Evolutionary conservation across 2,329 filamentous ascomycete genomes (phyloP).

Genomic region (Cladosporium sphaerospermum): DNA sequence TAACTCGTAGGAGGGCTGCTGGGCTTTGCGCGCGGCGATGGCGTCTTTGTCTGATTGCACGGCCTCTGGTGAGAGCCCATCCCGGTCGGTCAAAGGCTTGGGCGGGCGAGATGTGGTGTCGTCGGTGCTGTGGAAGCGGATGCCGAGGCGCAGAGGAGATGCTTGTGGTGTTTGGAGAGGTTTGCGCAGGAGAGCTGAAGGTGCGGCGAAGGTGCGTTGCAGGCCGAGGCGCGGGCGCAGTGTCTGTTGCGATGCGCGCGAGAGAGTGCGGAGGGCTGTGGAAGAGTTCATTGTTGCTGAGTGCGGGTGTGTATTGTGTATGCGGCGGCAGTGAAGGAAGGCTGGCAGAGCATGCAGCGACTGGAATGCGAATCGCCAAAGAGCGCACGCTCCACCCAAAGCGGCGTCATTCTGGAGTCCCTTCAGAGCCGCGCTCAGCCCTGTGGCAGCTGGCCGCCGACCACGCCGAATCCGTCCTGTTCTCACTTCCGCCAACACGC

Average conservation of each 20-base stretch:
- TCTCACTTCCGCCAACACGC: too few species aligned
- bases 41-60: conserved; percentile 24
- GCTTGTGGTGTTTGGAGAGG: conserved; percentile 13
- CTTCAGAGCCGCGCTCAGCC: too few species aligned
- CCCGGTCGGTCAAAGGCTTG: conserved; percentile 26
- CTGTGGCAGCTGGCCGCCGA: too few species aligned
- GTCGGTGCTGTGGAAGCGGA: conserved; percentile 9
- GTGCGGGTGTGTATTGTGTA: neutral
- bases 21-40: conserved; percentile 37
- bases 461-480: too few species aligned
- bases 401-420: neutral
- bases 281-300: conserved; percentile 8
- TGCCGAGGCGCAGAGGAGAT: conserved; percentile 2
- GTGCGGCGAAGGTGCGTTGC: conserved; percentile 15
- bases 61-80: conserved; percentile 13
- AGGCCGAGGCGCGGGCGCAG: conserved; percentile 25
- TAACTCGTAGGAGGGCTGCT: conserved; percentile 70
- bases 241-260: conserved; percentile 28
- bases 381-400: neutral
- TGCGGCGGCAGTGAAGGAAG: neutral
- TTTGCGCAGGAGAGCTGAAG: conserved; percentile 12
- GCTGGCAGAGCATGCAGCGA: neutral
- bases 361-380: neutral
- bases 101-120: conserved; percentile 11
- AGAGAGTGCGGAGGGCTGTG: conserved; percentile 30